A percentile compares a stretch with the other conserved stretches of the same genome.
Evolutionary conservation across 2,329 filamentous ascomycete genomes (phyloP).

Genomic region (Colletotrichum gloeosporioides): DNA sequence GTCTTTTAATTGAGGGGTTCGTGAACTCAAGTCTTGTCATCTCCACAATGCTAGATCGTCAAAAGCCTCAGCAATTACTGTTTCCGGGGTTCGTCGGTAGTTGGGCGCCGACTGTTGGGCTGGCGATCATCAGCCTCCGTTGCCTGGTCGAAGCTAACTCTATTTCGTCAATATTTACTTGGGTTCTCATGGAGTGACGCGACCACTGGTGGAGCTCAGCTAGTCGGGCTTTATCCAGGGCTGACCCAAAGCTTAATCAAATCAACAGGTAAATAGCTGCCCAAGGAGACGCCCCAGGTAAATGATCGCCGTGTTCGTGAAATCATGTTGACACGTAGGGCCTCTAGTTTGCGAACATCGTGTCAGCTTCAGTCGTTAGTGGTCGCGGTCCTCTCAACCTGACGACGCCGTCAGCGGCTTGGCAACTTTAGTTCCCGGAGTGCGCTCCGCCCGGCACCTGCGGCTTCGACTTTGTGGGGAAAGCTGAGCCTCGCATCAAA

Average conservation of each 20-base stretch:
- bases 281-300: background rate
- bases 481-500: background rate
- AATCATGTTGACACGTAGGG: background rate
- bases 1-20: background rate
- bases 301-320: background rate
- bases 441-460: background rate
- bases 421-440: background rate
- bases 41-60: background rate
- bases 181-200: background rate
- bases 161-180: background rate
- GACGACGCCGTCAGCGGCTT: background rate
- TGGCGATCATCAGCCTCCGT: background rate
- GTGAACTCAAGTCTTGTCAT: background rate
- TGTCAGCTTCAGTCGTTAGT: background rate
- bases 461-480: background rate
- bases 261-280: background rate
- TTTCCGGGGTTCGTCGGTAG: background rate
- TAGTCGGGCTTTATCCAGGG: background rate
- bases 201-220: background rate
- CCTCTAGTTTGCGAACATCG: background rate
- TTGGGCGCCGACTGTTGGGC: background rate
- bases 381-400: background rate
- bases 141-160: background rate
- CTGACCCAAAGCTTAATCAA: background rate
- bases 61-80: fast-evolving